Conservation (phyloP, 2,329 filamentous ascomycete species). For the Scytalidium sp. region DNA sequence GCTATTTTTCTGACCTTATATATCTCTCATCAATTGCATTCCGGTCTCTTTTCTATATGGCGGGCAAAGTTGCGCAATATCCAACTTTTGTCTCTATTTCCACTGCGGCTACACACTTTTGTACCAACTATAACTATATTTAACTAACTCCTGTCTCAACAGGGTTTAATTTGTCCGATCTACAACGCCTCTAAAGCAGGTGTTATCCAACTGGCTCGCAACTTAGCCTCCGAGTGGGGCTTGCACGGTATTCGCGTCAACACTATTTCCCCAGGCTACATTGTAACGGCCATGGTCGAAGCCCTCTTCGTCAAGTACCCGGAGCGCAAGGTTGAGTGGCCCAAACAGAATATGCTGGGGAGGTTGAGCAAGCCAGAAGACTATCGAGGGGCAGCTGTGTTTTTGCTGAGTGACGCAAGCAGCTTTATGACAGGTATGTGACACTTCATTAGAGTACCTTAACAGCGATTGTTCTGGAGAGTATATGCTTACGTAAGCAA, state of each 20-base stretch:
- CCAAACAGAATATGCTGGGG: constrained; percentile 80
- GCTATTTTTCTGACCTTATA: neutral
- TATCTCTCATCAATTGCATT: neutral
- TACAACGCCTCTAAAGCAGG: constrained; percentile 78
- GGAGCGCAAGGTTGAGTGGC: constrained; percentile 66
- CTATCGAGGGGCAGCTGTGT: constrained; percentile 68
- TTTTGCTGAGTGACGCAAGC: constrained; percentile 64
- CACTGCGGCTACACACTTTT: too few relatives aligned
- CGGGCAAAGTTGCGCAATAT: neutral
- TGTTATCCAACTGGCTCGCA: constrained; percentile 68
- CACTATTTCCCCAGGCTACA: constrained; percentile 77
- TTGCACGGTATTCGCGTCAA: constrained; percentile 68
- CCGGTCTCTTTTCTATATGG: neutral
- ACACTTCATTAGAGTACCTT: too few relatives aligned
- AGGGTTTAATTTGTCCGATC: constrained; percentile 58
- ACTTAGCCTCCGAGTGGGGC: constrained; percentile 73
- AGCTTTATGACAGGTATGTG: constrained; percentile 63
- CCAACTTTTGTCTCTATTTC: neutral
- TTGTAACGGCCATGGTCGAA: constrained; percentile 80
- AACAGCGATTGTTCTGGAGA: too few relatives aligned
- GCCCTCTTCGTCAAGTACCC: constrained; percentile 74
- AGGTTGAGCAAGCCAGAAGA: constrained; percentile 65
- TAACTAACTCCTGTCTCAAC: too few relatives aligned
- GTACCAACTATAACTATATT: too few relatives aligned
- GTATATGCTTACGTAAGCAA: too few relatives aligned